These are phyloP conservation scores for Starmerella powellii DNA, from an alignment of 805 yeast genomes.

Conservation along the genomic window DNA sequence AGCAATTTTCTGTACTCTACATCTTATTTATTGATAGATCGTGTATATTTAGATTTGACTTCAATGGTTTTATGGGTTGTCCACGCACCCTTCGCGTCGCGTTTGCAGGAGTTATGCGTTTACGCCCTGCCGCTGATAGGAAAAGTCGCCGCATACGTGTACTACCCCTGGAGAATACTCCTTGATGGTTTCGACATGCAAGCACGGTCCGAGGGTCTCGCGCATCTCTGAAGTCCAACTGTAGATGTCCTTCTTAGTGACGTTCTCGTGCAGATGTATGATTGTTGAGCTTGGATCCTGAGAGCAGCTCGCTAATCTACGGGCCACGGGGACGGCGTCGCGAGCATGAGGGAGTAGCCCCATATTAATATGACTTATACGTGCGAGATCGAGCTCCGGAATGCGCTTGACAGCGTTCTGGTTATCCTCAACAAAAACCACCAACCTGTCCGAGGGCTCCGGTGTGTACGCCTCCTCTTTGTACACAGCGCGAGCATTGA, in stretches of 20 bases:
- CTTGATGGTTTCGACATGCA: constrained; percentile 54
- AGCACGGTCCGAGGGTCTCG: constrained; percentile 20
- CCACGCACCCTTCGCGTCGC: too few relatives aligned
- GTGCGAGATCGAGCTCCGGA: constrained; percentile 16
- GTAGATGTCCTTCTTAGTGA: constrained; percentile 35
- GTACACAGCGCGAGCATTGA: constrained; percentile 31
- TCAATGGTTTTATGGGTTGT: too few relatives aligned
- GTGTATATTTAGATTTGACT: not conserved
- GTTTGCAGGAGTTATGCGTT: too few relatives aligned
- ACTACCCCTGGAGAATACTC: constrained; percentile 81
- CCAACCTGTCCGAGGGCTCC: constrained; percentile 27
- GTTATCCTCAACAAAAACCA: constrained; percentile 56
- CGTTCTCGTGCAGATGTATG: constrained; percentile 67
- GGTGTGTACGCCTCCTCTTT: constrained; percentile 29
- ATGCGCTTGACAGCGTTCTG: constrained; percentile 37
- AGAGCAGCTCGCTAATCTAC: constrained; percentile 14
- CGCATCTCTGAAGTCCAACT: constrained; percentile 25
- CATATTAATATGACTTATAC: constrained; percentile 52
- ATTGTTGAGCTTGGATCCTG: constrained; percentile 2
- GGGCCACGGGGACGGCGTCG: constrained; percentile 46
- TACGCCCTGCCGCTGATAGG: too few relatives aligned
- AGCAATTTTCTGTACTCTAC: too few relatives aligned
- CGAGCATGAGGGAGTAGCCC: constrained; percentile 68
- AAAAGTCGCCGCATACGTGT: constrained; percentile 52
- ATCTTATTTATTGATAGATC: constrained; percentile 1